Evolutionary conservation across 306 rosid genomes (phyloP), one percentile per base, ranked within the genome.

Genomic region (Corylus americana): DNA sequence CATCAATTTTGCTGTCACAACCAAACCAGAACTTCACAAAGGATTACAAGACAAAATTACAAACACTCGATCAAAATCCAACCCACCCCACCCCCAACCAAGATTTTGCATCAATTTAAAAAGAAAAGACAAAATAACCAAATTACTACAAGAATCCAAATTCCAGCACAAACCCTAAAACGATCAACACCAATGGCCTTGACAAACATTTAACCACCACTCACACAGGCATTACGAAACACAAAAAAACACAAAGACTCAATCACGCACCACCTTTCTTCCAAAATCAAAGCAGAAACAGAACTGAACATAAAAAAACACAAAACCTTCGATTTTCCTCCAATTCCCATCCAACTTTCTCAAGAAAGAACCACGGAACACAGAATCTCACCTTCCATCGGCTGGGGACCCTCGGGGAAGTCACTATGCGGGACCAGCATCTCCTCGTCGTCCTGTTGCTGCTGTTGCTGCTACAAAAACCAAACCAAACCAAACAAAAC

Each of bases 341-440:
- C 22, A 39, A 55, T 35, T 74, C 12, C 25, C 77, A 8, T 5
- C 5, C 4, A 49, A n/a, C 35, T 11, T 55, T 74, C 68, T 42
- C 4, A 51, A 8, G 25, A 58, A 74, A 55, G 47, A 22, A 42
- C 25, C 18, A 77, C 6, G 58, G 12, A 42, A 55, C 8, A 22
- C 31, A 69, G 31, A 55, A 35, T 27, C 11, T 9, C 9, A 88
- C 91, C 88, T 85, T 89, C 89, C 89, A 88, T 88, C 16, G 91
- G 90, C 73, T 84, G 88, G 37, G 91, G 94, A 53, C 87, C 91
- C 50, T 79, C 79, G 4, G 85, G 77, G 35, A 74, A 44, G 78
- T 85, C 85, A 4, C 86, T 70, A 81, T 62, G 49, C 20, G 89
- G 86, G 55, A 87, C 91, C 55, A 82, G 77, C 87, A 83, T 90